A percentile compares a stretch with the other conserved stretches of the same genome.
phyloP scores from a whole-genome alignment of 73 alveolate genomes.

The Tetrahymena malaccensis region DNA sequence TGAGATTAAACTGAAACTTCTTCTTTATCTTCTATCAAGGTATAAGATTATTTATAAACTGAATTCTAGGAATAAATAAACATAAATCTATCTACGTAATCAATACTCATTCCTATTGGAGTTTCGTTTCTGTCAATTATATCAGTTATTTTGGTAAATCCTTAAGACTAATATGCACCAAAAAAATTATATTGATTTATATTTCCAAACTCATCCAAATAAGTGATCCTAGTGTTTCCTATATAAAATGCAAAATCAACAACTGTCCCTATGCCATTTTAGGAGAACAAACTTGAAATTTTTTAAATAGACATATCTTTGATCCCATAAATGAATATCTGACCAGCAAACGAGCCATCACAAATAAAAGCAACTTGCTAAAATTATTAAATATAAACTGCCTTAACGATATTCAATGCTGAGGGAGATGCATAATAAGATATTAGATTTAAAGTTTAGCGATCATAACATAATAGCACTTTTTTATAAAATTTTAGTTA shows the following conservation, averaged over 20 bases:
- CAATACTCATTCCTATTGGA: background rate
- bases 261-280: background rate
- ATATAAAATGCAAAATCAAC: background rate
- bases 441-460: background rate
- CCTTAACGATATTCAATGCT: background rate
- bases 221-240: background rate
- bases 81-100: background rate
- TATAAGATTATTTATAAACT: background rate
- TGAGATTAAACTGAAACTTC: background rate
- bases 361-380: background rate
- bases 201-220: background rate
- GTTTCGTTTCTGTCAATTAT: background rate
- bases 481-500: background rate
- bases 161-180: background rate
- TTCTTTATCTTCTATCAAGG: background rate
- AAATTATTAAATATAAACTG: background rate
- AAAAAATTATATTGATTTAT: background rate
- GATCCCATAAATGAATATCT: background rate
- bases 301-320: background rate
- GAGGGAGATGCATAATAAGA: background rate
- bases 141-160: background rate
- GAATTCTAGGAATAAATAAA: background rate
- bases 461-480: background rate
- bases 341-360: background rate
- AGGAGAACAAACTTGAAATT: background rate